Evolutionary conservation across 1,139 yeast species (phyloP).

Genomic region (Yamadazyma membranifaciens): DNA sequence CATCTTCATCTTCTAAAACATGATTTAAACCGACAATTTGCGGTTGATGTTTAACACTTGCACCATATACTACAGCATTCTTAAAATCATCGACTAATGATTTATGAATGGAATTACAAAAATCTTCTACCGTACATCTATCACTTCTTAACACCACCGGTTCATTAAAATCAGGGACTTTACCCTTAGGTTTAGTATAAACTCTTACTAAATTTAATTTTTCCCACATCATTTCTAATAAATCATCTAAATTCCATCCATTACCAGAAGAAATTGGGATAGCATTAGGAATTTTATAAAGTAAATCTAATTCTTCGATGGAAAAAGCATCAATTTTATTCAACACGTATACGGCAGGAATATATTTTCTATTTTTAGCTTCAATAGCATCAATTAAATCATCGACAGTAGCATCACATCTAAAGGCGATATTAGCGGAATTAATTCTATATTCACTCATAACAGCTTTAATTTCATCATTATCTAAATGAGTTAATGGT

Average conservation of each 20-base stretch:
- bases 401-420: slow-evolving; percentile 97
- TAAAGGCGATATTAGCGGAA: slow-evolving; percentile 94
- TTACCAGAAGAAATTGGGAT: slow-evolving; percentile 94
- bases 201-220: slow-evolving; percentile 87
- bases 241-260: slow-evolving; percentile 96
- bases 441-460: slow-evolving; percentile 93
- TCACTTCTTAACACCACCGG: slow-evolving; percentile 89
- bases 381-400: slow-evolving; percentile 94
- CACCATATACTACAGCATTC: slow-evolving; percentile 87
- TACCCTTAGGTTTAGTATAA: slow-evolving; percentile 95
- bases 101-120: slow-evolving; percentile 95
- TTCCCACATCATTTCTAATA: slow-evolving; percentile 93
- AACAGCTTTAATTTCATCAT: slow-evolving; percentile 92
- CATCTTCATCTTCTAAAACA: slow-evolving; percentile 89
- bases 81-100: slow-evolving; percentile 90
- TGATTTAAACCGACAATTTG: slow-evolving; percentile 90
- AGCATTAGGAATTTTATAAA: slow-evolving; percentile 92
- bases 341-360: slow-evolving; percentile 91
- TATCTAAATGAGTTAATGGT: slow-evolving; percentile 85
- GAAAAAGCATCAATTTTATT: slow-evolving; percentile 96
- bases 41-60: slow-evolving; percentile 97
- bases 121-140: slow-evolving; percentile 86
- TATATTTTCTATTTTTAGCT: slow-evolving; percentile 83
- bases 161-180: slow-evolving; percentile 86
- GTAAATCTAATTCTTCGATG: slow-evolving; percentile 83